phyloP scores from a whole-genome alignment of 306 rosid genomes.

The Comarum palustre region DNA sequence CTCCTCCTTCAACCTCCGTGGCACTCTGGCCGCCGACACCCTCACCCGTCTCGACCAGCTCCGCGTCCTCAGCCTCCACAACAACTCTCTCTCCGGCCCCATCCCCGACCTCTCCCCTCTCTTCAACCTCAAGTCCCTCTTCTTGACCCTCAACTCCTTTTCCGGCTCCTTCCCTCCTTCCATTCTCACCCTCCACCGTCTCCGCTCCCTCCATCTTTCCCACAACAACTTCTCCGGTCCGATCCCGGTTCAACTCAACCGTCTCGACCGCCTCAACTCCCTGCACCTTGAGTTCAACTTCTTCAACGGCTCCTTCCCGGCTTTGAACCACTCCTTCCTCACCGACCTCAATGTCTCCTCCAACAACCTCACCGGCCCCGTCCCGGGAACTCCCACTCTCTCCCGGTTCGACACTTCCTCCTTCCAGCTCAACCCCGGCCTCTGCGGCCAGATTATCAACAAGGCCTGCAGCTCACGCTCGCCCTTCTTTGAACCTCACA shows the following conservation, averaged over 20 bases:
- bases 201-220: conserved; percentile 55
- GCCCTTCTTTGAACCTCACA: conserved; percentile 53
- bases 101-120: conserved; percentile 72
- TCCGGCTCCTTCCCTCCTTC: conserved; percentile 69
- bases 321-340: conserved; percentile 56
- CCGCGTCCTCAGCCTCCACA: conserved; percentile 61
- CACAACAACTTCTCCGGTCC: conserved; percentile 54
- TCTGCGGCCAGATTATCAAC: conserved; percentile 72
- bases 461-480: conserved; percentile 44
- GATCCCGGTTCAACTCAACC: conserved; percentile 36
- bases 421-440: conserved; percentile 51
- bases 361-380: conserved; percentile 62
- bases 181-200: conserved; percentile 49
- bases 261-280: conserved; percentile 48
- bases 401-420: conserved; percentile 43
- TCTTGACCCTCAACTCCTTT: conserved; percentile 56
- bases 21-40: conserved; percentile 49
- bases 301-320: conserved; percentile 59
- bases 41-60: conserved; percentile 74
- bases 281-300: conserved; percentile 59
- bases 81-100: conserved; percentile 78
- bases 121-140: conserved; percentile 58
- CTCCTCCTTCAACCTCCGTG: conserved; percentile 46
- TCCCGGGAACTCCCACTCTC: conserved; percentile 53
- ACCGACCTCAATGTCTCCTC: conserved; percentile 44